Evolutionary conservation across 1,284 basidiomycete species (phyloP), one percentile per base, ranked within the genome.

Genomic region (Lentinus polychrous): DNA sequence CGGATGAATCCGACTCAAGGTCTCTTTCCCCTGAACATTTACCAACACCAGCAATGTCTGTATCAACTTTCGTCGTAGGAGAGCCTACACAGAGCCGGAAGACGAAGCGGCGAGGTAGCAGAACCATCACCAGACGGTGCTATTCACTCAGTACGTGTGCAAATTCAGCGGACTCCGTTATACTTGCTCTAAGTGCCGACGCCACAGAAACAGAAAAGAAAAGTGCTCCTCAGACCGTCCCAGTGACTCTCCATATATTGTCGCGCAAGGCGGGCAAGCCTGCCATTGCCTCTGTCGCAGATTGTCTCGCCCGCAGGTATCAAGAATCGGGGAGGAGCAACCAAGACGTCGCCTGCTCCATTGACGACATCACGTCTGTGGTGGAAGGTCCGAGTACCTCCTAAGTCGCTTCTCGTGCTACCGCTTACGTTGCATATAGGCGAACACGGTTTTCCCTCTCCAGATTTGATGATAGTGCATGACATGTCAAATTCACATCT

Each of bases 381-480:
- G 59, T 89, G 51, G 82, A 88, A 75, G 79, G 85, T 82, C 52
- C 46, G 65, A 59, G 43, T 15, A 20, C 35, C 18, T 46, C 27
- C 42, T 40, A 49, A 42, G 36, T n/a, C 35, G 2, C 42, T 48
- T 42, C 50, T 22, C 49, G 74, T 70, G 60, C 22, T 45, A 5
- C 27, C 49, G 36, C 33, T 36, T 5, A 27, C 10, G 36, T 24
- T 24, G 14, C 24, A 37, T 36, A 6, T 64, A 75, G 62, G 66
- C 64, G 56, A 63, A 60, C 62, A 63, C 39, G 76, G 72, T 23
- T 70, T 86, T 43, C 71, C 78, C 15, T 67, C 81, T n/a, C 83
- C 86, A 17, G 84, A 90, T 57, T 75, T 90, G 45, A 78, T 86
- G 72, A 79, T 90, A 55, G 70, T 88, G 12, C 83, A 89, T 58